Base-by-base conservation (phyloP, 2,329 filamentous ascomycete genomes). In the Aspergillus tamarii region DNA sequence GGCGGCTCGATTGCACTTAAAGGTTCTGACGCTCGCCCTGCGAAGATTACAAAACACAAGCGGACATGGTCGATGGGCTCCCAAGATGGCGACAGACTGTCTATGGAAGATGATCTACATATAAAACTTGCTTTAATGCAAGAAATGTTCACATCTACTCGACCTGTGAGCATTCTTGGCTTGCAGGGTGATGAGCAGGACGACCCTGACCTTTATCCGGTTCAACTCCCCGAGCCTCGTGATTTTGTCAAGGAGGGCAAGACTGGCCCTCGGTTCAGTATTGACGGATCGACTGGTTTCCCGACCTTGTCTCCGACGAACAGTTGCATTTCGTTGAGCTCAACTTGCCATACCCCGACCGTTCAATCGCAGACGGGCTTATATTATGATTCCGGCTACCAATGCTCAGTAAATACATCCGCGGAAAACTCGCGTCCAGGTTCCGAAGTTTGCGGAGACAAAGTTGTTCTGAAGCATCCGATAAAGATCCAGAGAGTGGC, bases 21-120 rank as follows among this genome's bases (percentile, higher is more conserved):
- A 60, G 69, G 67, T 78, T 84, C 66, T 69, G 81, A 73, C 80
- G 89, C 76, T 59, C 84, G 92, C 61, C 89, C 91, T 3, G 91
- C 91, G n/a, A 97, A 97, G 77, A 87, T 91, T 0, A 87, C 88
- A 28, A 97, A 97, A 78, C 93, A 97, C 80, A 96, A 96, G 79
- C 85, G 94, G 64, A 96, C 93, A 0, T 97, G 94, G 93, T 97
- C 94, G 11, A 92, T 96, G 85, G 94, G 93, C 28, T 97, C 94
- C 7, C 75, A 80, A 34, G 73, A 76, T 56, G 81, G 81, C 8
- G 78, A 69, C 71, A 82, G 76, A 53, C 61, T 76, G 36, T 74
- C 74, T 14, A 56, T 77, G 48, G 80, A 82, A 66, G 81, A 82
- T 61, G 81, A 83, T 64, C 71, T 82, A 8, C 79, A 81, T 53